Evolutionary conservation across 2,329 filamentous ascomycete species (phyloP).

Genomic region (Nothophaeocryptopus gaeumannii): DNA sequence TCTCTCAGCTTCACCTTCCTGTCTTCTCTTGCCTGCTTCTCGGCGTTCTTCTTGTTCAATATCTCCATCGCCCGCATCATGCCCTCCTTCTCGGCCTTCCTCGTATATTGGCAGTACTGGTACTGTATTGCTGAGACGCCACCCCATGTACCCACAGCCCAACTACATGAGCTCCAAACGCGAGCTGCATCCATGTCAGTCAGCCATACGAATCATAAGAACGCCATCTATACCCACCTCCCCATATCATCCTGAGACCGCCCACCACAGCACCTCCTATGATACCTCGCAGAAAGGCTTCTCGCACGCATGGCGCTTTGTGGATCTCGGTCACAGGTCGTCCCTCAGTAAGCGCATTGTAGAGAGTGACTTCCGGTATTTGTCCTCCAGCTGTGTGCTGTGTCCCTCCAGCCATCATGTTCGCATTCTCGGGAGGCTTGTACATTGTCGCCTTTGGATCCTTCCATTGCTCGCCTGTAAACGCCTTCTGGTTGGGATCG

Average conservation of each 20-base stretch:
- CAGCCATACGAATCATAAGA: background rate
- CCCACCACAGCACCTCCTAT: conserved; percentile 73
- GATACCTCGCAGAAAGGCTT: conserved; percentile 80
- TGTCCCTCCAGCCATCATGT: conserved; percentile 55
- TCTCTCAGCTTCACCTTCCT: conserved; percentile 41
- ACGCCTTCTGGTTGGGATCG: conserved; percentile 32
- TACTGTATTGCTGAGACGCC: conserved; percentile 69
- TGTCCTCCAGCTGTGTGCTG: conserved; percentile 62
- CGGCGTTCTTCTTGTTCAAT: conserved; percentile 68
- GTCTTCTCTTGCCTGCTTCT: conserved; percentile 53
- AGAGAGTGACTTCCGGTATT: conserved; percentile 51
- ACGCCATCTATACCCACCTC: conserved; percentile 55
- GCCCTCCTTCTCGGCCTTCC: conserved; percentile 71
- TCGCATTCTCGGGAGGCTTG: conserved; percentile 47
- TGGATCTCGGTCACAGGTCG: conserved; percentile 71
- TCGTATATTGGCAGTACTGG: conserved; percentile 77
- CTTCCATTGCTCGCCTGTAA: conserved; percentile 37
- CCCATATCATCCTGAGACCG: conserved; percentile 68
- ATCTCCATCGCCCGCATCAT: conserved; percentile 85
- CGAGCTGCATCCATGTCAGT: conserved; percentile 44
- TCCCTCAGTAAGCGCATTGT: conserved; percentile 62
- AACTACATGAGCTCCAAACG: conserved; percentile 70
- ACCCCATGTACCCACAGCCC: conserved; percentile 77
- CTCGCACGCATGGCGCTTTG: conserved; percentile 77
- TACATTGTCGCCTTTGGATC: conserved; percentile 23